Evolutionary conservation across 192 early-diverging fungal genomes (phyloP).

Genomic region (Entophlyctis helioformis): DNA sequence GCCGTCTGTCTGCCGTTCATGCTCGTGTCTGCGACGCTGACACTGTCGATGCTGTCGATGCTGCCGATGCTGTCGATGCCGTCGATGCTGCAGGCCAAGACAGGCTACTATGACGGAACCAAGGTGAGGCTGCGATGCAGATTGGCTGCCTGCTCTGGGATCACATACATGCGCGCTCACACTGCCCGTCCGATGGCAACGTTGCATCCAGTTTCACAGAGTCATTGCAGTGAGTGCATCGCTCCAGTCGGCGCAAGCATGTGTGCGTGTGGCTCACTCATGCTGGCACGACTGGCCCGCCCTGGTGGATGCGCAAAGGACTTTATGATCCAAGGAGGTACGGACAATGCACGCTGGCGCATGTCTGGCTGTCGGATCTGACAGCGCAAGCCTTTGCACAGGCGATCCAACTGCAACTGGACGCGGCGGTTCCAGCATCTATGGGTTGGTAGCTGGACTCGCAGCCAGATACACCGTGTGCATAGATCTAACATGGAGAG

Average conservation of each 20-base stretch:
- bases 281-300: not conserved
- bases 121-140: constrained; percentile 51
- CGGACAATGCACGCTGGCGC: not conserved
- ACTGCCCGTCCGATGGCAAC: too few relatives aligned
- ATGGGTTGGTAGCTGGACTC: too few relatives aligned
- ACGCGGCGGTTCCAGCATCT: constrained; percentile 72
- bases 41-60: too few relatives aligned
- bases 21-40: not conserved
- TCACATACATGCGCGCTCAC: too few relatives aligned
- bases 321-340: constrained; percentile 93
- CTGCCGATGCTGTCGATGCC: too few relatives aligned
- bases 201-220: constrained; percentile 54
- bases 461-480: too few relatives aligned
- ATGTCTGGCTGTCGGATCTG: not conserved
- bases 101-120: constrained; percentile 71
- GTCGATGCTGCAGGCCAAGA: too few relatives aligned
- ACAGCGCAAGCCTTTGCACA: not conserved
- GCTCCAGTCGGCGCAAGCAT: too few relatives aligned
- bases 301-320: constrained; percentile 26
- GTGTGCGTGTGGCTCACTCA: not conserved
- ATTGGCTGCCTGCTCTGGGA: too few relatives aligned
- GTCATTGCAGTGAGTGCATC: constrained; percentile 50
- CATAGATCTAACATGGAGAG: too few relatives aligned
- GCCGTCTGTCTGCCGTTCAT: not conserved
- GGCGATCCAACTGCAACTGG: constrained; percentile 93